Conservation (phyloP, 768 basidiomycete species). For the Rhodocollybia butyracea region DNA sequence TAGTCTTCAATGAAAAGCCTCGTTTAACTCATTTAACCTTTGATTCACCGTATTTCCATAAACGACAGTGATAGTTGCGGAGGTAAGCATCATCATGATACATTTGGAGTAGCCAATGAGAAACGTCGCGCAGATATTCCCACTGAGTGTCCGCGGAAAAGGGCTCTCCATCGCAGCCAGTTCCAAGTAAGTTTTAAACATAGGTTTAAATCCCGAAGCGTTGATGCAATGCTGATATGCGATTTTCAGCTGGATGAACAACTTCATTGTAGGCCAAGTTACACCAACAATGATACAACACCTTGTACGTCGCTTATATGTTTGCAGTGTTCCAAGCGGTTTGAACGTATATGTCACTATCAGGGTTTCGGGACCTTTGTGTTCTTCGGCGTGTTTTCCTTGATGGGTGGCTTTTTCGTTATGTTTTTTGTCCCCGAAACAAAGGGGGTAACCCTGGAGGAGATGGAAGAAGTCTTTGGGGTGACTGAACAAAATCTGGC, state of each 20-base stretch:
- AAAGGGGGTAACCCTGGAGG: conserved; percentile 69
- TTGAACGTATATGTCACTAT: conserved; percentile 30
- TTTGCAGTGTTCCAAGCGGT: conserved; percentile 15
- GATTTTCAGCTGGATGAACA: conserved; percentile 79
- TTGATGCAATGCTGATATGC: background rate
- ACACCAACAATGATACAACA: conserved; percentile 64
- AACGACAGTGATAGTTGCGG: too few relatives aligned
- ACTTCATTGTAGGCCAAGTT: conserved; percentile 69
- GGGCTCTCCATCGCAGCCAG: conserved; percentile 74
- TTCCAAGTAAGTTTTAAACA: too few relatives aligned
- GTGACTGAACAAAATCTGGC: conserved; percentile 46
- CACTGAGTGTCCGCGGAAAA: conserved; percentile 69
- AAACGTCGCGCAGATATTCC: conserved; percentile 74
- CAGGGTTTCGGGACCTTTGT: conserved; percentile 65
- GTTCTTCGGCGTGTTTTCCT: conserved; percentile 73
- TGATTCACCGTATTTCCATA: too few relatives aligned
- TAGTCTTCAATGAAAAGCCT: too few relatives aligned
- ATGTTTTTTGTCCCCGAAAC: conserved; percentile 71
- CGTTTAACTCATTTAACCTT: too few relatives aligned
- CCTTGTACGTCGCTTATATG: background rate
- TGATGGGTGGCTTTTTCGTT: conserved; percentile 66
- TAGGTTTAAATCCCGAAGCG: conserved; percentile 47
- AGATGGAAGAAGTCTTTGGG: conserved; percentile 79
- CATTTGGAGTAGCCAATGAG: too few relatives aligned
- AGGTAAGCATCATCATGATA: too few relatives aligned